Evolutionary conservation across 208 protist genomes (phyloP).

Genomic region (Wallacemonas collosoma): DNA sequence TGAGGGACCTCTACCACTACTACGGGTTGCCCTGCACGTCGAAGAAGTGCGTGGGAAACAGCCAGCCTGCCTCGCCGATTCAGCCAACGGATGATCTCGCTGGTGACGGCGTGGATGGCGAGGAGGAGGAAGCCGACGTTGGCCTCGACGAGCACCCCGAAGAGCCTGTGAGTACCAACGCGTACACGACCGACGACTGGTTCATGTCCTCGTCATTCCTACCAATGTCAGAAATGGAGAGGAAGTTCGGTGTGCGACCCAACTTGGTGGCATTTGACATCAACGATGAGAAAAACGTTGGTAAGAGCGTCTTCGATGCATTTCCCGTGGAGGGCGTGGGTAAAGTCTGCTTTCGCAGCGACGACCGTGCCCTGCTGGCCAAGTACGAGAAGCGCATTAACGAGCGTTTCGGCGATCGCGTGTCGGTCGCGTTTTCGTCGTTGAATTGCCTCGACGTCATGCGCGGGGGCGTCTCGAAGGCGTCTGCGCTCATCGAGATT

Average conservation of each 20-base stretch:
- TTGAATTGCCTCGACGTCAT: constrained; percentile 65
- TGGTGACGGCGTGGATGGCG: not conserved
- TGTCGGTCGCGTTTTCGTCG: constrained; percentile 61
- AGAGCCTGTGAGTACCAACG: constrained; percentile 38
- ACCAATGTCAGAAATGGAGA: constrained; percentile 36
- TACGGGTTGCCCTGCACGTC: constrained; percentile 42
- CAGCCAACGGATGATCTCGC: constrained; percentile 6
- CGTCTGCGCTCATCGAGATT: constrained; percentile 44
- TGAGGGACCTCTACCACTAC: constrained; percentile 41
- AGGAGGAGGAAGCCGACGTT: constrained; percentile 13
- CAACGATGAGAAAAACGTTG: constrained; percentile 20
- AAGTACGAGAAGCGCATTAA: constrained; percentile 43
- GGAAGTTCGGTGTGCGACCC: constrained; percentile 66
- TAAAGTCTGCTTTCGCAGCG: constrained; percentile 71
- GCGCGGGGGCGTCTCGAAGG: constrained; percentile 57
- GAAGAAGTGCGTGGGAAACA: constrained; percentile 19
- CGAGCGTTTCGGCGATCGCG: constrained; percentile 38
- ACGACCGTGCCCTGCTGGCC: constrained; percentile 35
- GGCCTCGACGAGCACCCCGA: constrained; percentile 28
- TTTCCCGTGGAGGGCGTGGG: constrained; percentile 61
- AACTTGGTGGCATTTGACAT: constrained; percentile 39
- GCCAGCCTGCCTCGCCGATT: constrained; percentile 5
- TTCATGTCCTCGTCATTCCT: constrained; percentile 41
- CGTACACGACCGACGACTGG: constrained; percentile 59
- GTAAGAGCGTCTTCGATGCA: constrained; percentile 38